Conservation (phyloP, 352 stramenopile species). For the Pythium coloratum region DNA sequence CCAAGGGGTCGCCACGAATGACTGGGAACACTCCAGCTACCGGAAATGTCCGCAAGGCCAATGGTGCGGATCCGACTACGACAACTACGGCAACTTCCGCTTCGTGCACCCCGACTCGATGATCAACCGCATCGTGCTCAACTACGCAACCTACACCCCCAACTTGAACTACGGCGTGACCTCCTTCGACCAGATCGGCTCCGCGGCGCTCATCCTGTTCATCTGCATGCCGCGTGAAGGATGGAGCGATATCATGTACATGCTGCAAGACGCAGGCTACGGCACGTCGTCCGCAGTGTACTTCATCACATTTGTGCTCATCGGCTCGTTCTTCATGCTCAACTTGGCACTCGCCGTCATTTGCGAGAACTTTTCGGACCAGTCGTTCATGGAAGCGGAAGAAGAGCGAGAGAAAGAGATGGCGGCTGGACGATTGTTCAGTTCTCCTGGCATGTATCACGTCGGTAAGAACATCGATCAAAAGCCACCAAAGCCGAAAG, state of each 20-base stretch:
- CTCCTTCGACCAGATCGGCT: slow-evolving; percentile 88
- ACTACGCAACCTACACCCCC: slow-evolving; percentile 53
- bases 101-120: slow-evolving; percentile 52
- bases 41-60: slow-evolving; percentile 34
- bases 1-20: background rate
- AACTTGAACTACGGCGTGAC: slow-evolving; percentile 86
- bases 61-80: slow-evolving; percentile 67
- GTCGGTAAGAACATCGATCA: background rate
- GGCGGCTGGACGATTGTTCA: background rate
- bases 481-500: background rate
- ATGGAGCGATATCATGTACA: slow-evolving; percentile 59
- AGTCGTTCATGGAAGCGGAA: slow-evolving; percentile 57
- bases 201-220: slow-evolving; percentile 82
- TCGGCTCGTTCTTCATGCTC: slow-evolving; percentile 91
- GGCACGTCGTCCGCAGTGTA: slow-evolving; percentile 60
- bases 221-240: slow-evolving; percentile 90
- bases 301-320: slow-evolving; percentile 87
- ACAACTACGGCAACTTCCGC: slow-evolving; percentile 58
- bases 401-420: slow-evolving; percentile 37
- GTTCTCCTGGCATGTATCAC: background rate
- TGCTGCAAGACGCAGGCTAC: slow-evolving; percentile 50
- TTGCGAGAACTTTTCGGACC: slow-evolving; percentile 77
- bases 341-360: slow-evolving; percentile 91
- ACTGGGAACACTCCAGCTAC: slow-evolving; percentile 6
- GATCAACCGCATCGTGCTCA: slow-evolving; percentile 38